Evolutionary conservation across 805 yeast species (phyloP), one percentile per base, ranked within the genome.

Genomic region (Wickerhamiella occidentalis): DNA sequence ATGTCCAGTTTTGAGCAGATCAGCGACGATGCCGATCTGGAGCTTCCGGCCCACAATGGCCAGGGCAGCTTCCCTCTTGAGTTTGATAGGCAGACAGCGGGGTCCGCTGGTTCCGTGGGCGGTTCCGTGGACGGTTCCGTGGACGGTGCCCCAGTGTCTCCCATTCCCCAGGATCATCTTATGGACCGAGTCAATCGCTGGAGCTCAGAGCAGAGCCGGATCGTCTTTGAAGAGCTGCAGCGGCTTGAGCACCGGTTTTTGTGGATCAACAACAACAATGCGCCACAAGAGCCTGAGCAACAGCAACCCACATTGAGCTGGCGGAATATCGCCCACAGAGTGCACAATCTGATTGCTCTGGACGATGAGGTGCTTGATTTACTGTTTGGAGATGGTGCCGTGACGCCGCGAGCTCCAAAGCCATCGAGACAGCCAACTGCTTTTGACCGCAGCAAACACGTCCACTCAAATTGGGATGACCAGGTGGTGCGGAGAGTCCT

Each of bases 101-200:
- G n/a, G n/a, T n/a, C n/a, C n/a, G n/a, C n/a, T 23, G 26, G 26
- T 6, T 23, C 26, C 7, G 7, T 9, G 30, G 13, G 13, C 6
- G 2, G 9, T 22, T 22, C 40, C 40, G n/a, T n/a, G n/a, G n/a
- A n/a, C 8, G 26, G 26, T 6, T 23, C 26, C 7, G 7, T 9
- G 30, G 13, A n/a, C 6, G 2, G 9, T 22, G 40, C 40, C 40
- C 23, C 17, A 11, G 33, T 4, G 6, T 8, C 8, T 5, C 26
- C 26, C 28, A 18, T 38, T 2, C 48, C 26, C 25, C 43, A 28
- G 47, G 45, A 51, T 15, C 68, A 67, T 22, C 42, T 64, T 33
- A 54, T 61, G 36, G 68, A 65, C 18, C 61, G 72, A 15, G 60
- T 68, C 37, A 66, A 67, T 54, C 66, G 66, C 17, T 68, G 72